These are phyloP conservation scores for Teratosphaeria zuluensis DNA, from an alignment of 2,329 filamentous ascomycete species.

Conservation along the genomic window DNA sequence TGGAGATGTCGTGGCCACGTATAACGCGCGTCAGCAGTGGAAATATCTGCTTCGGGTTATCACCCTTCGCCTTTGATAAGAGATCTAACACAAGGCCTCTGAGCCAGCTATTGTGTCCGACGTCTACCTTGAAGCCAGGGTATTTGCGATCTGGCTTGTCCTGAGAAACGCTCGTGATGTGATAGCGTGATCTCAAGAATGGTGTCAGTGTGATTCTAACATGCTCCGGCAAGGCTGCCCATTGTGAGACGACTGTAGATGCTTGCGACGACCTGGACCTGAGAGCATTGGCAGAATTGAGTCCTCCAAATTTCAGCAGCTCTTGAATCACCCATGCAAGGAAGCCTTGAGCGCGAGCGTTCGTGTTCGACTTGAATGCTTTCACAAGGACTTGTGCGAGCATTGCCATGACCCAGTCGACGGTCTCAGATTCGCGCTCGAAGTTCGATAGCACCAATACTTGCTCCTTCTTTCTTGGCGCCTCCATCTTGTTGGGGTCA, in stretches of 20 bases:
- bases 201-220: constrained; percentile 76
- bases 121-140: constrained; percentile 63
- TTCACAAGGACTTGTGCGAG: constrained; percentile 83
- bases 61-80: constrained; percentile 64
- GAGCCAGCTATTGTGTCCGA: constrained; percentile 73
- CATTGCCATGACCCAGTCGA: constrained; percentile 76
- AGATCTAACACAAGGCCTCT: constrained; percentile 72
- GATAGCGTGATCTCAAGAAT: constrained; percentile 76
- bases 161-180: constrained; percentile 42
- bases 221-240: constrained; percentile 65
- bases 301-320: constrained; percentile 66
- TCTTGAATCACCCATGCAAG: constrained; percentile 93
- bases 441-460: constrained; percentile 87
- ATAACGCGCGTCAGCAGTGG: constrained; percentile 73
- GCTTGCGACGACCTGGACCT: constrained; percentile 46
- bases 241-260: constrained; percentile 53
- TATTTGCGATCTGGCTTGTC: constrained; percentile 41
- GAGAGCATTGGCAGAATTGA: constrained; percentile 49
- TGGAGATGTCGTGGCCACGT: constrained; percentile 72
- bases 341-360: constrained; percentile 79
- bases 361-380: constrained; percentile 81
- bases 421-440: constrained; percentile 62
- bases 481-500: constrained; percentile 82
- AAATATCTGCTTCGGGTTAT: constrained; percentile 68
- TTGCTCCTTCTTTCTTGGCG: constrained; percentile 65